These are phyloP conservation scores for Phytomonas sp. DNA, from an alignment of 208 protist genomes.

Conservation along the genomic window DNA sequence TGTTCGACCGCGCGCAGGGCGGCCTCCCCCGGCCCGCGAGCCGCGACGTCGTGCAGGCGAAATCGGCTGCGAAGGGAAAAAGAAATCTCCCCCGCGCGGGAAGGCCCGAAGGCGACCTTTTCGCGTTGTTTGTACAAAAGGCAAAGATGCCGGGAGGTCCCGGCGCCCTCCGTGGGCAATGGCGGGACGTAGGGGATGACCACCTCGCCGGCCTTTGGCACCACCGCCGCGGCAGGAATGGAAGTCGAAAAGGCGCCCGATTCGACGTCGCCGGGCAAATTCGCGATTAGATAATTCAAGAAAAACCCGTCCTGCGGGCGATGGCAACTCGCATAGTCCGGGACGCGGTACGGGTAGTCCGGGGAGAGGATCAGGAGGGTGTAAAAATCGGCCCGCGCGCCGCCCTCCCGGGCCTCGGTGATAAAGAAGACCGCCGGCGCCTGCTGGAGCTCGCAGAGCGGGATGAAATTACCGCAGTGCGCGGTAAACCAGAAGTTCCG, in stretches of 20 bases:
- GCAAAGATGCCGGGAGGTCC: conserved; percentile 77
- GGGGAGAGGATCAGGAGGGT: conserved; percentile 82
- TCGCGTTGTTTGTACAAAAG: conserved; percentile 78
- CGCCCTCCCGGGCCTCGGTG: conserved; percentile 13
- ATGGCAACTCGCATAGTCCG: conserved; percentile 29
- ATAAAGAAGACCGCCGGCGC: conserved; percentile 74
- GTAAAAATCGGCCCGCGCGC: conserved; percentile 26
- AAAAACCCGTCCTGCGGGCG: conserved; percentile 60
- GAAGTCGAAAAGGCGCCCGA: conserved; percentile 5
- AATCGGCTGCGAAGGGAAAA: conserved; percentile 43
- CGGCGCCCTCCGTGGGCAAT: conserved; percentile 85
- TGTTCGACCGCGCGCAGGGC: conserved; percentile 49
- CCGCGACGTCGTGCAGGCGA: conserved; percentile 40
- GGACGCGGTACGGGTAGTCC: conserved; percentile 81
- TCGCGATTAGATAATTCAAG: conserved; percentile 82
- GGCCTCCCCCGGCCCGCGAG: not conserved
- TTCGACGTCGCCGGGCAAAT: conserved; percentile 30
- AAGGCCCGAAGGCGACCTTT: conserved; percentile 21
- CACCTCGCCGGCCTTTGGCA: conserved; percentile 46
- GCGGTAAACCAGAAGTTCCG: conserved; percentile 89
- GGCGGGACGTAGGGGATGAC: conserved; percentile 77
- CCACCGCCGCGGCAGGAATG: conserved; percentile 3
- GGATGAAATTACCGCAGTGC: conserved; percentile 89
- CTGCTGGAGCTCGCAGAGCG: conserved; percentile 79
- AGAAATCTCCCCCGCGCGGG: conserved; percentile 34